phyloP scores from a whole-genome alignment of 78 protist species.

The Chrysochromulina tobinii region DNA sequence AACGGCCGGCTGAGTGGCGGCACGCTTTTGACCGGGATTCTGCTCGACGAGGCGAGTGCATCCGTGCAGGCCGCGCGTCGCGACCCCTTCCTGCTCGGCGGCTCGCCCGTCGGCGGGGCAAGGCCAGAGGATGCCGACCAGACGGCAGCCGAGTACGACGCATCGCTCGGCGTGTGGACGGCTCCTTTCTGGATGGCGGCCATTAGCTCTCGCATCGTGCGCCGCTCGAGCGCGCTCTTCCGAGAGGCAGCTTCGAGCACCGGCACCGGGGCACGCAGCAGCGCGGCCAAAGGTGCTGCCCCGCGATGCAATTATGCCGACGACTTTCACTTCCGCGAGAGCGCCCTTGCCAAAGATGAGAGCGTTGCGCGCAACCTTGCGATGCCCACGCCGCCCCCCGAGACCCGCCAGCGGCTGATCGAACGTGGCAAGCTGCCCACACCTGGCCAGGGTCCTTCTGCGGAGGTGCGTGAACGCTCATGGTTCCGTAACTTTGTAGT shows the following conservation, averaged over 20 bases:
- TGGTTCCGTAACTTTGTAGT: not conserved
- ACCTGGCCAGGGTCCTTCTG: conserved; percentile 44
- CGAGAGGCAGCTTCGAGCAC: too few relatives aligned
- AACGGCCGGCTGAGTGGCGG: conserved; percentile 34
- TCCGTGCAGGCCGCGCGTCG: not conserved
- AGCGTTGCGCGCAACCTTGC: not conserved
- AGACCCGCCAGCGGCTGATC: not conserved
- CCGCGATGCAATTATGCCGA: not conserved
- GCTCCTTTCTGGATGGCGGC: conserved; percentile 43
- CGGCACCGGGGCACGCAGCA: too few relatives aligned
- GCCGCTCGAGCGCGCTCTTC: not conserved
- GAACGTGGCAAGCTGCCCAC: not conserved
- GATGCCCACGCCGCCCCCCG: not conserved
- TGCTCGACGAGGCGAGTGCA: not conserved
- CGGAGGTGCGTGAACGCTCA: not conserved
- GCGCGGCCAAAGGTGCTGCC: not conserved
- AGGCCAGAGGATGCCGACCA: not conserved
- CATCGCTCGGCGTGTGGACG: not conserved
- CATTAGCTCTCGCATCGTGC: conserved; percentile 28
- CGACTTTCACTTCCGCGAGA: conserved; percentile 14
- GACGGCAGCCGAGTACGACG: not conserved
- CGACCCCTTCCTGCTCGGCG: conserved; percentile 15
- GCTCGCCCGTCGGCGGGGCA: not conserved
- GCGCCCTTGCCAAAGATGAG: not conserved
- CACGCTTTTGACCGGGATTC: conserved; percentile 32